A percentile compares a stretch with the other conserved stretches of the same genome.
These are phyloP conservation scores for Croton setiger DNA, from an alignment of 441 rosid species.

Conservation along the genomic window DNA sequence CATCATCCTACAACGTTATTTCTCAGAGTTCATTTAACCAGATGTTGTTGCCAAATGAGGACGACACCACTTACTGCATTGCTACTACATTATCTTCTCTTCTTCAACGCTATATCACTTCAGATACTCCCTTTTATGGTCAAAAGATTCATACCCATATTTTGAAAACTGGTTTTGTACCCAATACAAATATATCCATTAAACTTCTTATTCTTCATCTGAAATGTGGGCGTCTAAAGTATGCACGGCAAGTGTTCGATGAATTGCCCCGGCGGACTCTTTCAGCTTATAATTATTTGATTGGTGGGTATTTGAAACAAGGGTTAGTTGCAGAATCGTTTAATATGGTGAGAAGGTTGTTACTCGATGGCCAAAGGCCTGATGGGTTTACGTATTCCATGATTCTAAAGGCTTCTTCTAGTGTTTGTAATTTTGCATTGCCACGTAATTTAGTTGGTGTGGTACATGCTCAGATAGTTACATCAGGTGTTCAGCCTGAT, in stretches of 20 bases:
- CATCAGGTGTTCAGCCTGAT: conserved; percentile 48
- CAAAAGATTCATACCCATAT: conserved; percentile 59
- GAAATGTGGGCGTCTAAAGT: conserved; percentile 50
- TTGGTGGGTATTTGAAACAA: conserved; percentile 61
- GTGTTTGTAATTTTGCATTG: conserved; percentile 24
- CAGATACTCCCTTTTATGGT: conserved; percentile 53
- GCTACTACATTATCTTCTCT: conserved; percentile 38
- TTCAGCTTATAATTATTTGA: conserved; percentile 72
- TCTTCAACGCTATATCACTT: conserved; percentile 65
- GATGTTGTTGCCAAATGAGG: conserved; percentile 18
- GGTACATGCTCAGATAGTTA: conserved; percentile 60
- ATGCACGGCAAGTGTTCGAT: conserved; percentile 73
- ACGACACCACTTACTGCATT: conserved; percentile 19
- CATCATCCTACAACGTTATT: conserved; percentile 16
- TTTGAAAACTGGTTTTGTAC: conserved; percentile 57
- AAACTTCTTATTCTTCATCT: conserved; percentile 57
- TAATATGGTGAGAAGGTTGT: conserved; percentile 43
- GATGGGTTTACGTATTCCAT: conserved; percentile 79
- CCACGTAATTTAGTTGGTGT: conserved; percentile 40
- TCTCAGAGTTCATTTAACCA: conserved; percentile 5
- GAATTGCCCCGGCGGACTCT: conserved; percentile 63
- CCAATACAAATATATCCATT: conserved; percentile 55
- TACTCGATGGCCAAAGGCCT: conserved; percentile 49
- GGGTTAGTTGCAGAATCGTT: conserved; percentile 39
- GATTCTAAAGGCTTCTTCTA: conserved; percentile 71